A percentile compares a stretch with the other conserved stretches of the same genome.
phyloP scores from a whole-genome alignment of 768 basidiomycete genomes.

The Podaxis sp. region DNA sequence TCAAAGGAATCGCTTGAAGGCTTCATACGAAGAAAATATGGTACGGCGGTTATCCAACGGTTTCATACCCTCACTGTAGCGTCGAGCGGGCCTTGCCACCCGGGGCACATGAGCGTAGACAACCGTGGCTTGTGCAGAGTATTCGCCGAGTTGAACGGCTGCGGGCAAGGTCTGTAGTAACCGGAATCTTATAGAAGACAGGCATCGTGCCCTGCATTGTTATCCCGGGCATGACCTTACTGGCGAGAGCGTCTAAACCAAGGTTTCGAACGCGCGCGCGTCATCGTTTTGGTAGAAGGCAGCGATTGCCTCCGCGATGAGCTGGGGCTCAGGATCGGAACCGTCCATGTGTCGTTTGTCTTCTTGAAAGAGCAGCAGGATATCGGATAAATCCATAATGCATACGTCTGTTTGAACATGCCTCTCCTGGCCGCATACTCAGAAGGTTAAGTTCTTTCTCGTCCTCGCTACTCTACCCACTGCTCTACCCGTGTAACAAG shows the following conservation, averaged over 20 bases:
- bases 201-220: slow-evolving; percentile 30
- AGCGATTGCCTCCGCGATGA: slow-evolving; percentile 23
- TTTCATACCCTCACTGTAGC: slow-evolving; percentile 29
- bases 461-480: slow-evolving; percentile 17
- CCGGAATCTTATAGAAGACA: slow-evolving; percentile 29
- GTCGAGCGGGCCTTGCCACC: slow-evolving; percentile 22
- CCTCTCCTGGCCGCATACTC: slow-evolving; percentile 28
- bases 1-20: slow-evolving; percentile 25
- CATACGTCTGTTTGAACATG: slow-evolving; percentile 31
- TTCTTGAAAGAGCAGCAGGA: slow-evolving; percentile 22
- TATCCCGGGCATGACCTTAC: slow-evolving; percentile 27
- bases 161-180: slow-evolving; percentile 23
- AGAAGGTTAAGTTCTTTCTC: slow-evolving; percentile 25
- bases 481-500: slow-evolving; percentile 22
- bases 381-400: slow-evolving; percentile 23
- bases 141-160: slow-evolving; percentile 20
- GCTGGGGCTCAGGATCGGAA: slow-evolving; percentile 17
- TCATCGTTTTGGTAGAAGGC: slow-evolving; percentile 28
- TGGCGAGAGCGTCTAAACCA: slow-evolving; percentile 19
- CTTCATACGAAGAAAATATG: slow-evolving; percentile 30
- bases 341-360: slow-evolving; percentile 5
- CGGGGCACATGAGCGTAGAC: slow-evolving; percentile 23
- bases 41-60: slow-evolving; percentile 27
- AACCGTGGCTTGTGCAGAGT: slow-evolving; percentile 20
- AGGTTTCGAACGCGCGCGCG: slow-evolving; percentile 16